Percentiles rank a stretch among this genome's conserved stretches.
phyloP scores from a whole-genome alignment of 164 flowering plant species.

The Umbilicus rupestris region DNA sequence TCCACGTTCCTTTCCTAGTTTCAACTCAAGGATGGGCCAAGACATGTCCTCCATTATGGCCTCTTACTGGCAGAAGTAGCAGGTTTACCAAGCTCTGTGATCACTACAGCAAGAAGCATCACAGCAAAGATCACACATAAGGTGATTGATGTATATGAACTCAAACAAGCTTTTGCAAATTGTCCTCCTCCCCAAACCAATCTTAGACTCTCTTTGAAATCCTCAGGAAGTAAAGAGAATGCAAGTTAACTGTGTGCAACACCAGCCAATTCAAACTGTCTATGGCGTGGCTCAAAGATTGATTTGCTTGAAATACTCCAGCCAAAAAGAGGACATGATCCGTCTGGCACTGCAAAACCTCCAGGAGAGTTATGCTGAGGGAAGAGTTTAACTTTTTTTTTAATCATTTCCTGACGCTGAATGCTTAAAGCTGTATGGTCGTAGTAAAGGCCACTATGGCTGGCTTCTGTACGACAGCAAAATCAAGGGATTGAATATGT shows the following conservation, averaged over 20 bases:
- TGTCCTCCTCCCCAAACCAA: too few species aligned
- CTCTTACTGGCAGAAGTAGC: slow-evolving; percentile 89
- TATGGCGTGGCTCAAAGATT: slow-evolving; percentile 69
- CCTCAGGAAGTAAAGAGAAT: slow-evolving; percentile 60
- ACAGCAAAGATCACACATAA: slow-evolving; percentile 61
- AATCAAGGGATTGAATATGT: too few species aligned
- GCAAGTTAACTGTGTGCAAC: slow-evolving; percentile 52
- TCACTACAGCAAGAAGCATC: slow-evolving; percentile 65
- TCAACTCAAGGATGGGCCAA: slow-evolving; percentile 71
- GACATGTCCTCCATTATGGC: slow-evolving; percentile 82
- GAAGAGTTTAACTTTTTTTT: slow-evolving; percentile 24
- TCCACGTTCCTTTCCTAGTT: slow-evolving; percentile 33
- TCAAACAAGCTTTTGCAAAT: background rate
- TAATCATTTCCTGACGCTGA: background rate
- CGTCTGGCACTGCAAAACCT: slow-evolving; percentile 74
- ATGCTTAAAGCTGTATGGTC: too few species aligned
- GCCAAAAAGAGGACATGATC: slow-evolving; percentile 62
- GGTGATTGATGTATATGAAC: slow-evolving; percentile 27
- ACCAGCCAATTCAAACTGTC: slow-evolving; percentile 40
- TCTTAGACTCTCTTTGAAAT: slow-evolving; percentile 3
- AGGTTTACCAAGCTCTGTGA: slow-evolving; percentile 73
- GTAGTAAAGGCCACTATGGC: too few species aligned
- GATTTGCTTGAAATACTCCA: slow-evolving; percentile 75
- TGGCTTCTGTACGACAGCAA: too few species aligned
- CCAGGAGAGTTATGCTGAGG: slow-evolving; percentile 50